Percentiles rank a stretch among this genome's conserved stretches.
These are phyloP conservation scores for Pochonia chlamydosporia DNA, from an alignment of 2,329 filamentous ascomycete species.

Conservation along the genomic window DNA sequence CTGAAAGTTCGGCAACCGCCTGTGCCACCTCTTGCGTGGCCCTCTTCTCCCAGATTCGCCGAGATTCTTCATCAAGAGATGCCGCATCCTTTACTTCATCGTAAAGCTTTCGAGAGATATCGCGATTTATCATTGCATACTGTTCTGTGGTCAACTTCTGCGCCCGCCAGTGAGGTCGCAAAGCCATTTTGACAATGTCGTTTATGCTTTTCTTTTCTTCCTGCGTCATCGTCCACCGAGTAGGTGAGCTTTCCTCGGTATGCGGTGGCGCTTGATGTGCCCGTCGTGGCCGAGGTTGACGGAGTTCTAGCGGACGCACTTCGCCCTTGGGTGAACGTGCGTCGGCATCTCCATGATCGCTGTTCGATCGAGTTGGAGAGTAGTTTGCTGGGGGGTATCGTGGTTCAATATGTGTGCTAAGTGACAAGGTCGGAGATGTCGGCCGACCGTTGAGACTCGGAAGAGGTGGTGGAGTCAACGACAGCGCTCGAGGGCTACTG, in stretches of 20 bases:
- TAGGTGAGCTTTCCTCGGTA: constrained; percentile 63
- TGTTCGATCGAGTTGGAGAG: constrained; percentile 48
- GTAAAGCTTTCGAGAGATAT: constrained; percentile 84
- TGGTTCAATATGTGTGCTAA: constrained; percentile 68
- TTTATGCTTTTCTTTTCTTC: constrained; percentile 85
- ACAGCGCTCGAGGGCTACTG: constrained; percentile 62
- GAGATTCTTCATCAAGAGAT: constrained; percentile 58
- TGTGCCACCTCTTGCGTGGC: constrained; percentile 73
- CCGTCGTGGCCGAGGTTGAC: constrained; percentile 46
- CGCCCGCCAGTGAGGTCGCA: constrained; percentile 78
- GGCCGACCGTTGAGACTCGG: constrained; percentile 47
- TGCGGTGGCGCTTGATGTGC: constrained; percentile 35
- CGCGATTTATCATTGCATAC: constrained; percentile 87
- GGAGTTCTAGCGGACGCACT: constrained; percentile 38
- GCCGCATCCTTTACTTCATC: constrained; percentile 53
- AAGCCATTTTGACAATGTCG: constrained; percentile 74
- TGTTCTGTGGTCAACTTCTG: constrained; percentile 79
- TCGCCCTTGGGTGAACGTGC: constrained; percentile 19
- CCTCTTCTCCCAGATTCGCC: constrained; percentile 67
- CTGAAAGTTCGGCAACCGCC: constrained; percentile 57
- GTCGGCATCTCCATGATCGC: constrained; percentile 42
- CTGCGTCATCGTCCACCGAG: constrained; percentile 60
- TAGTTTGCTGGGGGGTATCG: constrained; percentile 71
- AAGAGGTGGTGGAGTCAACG: constrained; percentile 63
- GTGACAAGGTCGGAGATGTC: constrained; percentile 57